Evolutionary conservation across 305 asterid species (phyloP).

Genomic region (Striga hermonthica): DNA sequence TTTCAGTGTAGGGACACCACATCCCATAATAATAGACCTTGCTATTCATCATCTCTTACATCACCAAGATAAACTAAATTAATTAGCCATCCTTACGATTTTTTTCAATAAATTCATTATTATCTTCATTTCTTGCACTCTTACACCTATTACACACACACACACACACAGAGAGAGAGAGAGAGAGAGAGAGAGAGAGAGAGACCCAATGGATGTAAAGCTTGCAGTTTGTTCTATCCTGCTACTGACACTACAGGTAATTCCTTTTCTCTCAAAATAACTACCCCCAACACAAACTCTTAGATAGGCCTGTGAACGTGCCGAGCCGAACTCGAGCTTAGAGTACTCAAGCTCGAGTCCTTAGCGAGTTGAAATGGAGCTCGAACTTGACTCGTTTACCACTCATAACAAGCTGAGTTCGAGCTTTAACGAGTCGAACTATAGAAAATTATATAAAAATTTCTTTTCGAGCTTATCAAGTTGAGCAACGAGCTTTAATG

Average conservation of each 20-base stretch:
- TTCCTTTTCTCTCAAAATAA: neutral
- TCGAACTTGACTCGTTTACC: no score
- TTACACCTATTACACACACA: neutral
- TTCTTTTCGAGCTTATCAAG: no score
- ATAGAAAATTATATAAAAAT: no score
- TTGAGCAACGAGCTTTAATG: no score
- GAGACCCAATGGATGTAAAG: conserved; percentile 38
- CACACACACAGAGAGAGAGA: neutral
- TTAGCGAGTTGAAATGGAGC: no score
- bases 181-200: neutral
- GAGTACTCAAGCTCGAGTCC: no score
- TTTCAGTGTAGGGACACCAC: neutral
- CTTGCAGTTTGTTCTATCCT: conserved; percentile 32
- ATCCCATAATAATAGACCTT: neutral
- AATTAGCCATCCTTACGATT: neutral
- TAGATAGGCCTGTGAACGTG: no score
- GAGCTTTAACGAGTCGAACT: no score
- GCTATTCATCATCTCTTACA: neutral
- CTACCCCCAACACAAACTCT: no score
- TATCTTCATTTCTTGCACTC: conserved; percentile 17
- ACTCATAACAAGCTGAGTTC: no score
- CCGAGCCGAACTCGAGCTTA: no score
- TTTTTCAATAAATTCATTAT: neutral
- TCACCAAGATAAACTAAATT: neutral
- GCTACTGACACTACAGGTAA: conserved; percentile 51